Conservation (phyloP, 2,329 filamentous ascomycete species). For the Epichloe coenophiala region DNA sequence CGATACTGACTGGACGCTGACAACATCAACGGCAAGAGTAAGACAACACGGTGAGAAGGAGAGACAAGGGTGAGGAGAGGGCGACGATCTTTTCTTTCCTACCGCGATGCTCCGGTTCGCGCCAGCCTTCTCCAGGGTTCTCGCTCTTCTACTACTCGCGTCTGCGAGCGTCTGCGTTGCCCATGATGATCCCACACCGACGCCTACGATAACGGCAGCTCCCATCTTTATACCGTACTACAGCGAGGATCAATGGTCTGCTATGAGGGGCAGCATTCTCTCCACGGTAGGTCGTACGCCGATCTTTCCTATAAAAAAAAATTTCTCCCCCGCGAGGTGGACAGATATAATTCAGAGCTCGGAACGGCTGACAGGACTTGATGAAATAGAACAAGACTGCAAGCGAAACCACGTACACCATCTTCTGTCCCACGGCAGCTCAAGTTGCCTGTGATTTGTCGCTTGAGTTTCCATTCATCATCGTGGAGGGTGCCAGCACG, state of each 20-base stretch:
- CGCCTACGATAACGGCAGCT: conserved; percentile 24
- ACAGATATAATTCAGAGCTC: not conserved
- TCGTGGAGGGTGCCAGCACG: conserved; percentile 31
- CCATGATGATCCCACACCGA: conserved; percentile 5
- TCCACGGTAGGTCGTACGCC: conserved; percentile 21
- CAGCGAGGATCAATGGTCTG: conserved; percentile 26
- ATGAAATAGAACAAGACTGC: conserved; percentile 20
- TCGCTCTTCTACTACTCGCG: conserved; percentile 11
- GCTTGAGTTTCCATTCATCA: conserved; percentile 32
- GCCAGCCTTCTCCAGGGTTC: not conserved
- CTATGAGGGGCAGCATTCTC: conserved; percentile 32
- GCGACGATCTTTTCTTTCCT: not conserved
- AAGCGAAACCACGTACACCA: conserved; percentile 31
- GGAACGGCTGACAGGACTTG: not conserved
- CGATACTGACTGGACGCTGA: not conserved
- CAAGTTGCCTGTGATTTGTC: conserved; percentile 28
- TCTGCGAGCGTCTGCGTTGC: conserved; percentile 1
- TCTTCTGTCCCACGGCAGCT: conserved; percentile 32
- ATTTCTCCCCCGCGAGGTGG: too few relatives aligned
- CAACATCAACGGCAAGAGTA: not conserved
- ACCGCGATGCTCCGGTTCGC: not conserved
- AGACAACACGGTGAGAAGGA: not conserved
- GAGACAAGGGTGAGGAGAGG: not conserved
- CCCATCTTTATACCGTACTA: conserved; percentile 34
- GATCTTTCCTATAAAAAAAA: not conserved